phyloP scores from a whole-genome alignment of 345 rosid species.

The Brassica rapa region DNA sequence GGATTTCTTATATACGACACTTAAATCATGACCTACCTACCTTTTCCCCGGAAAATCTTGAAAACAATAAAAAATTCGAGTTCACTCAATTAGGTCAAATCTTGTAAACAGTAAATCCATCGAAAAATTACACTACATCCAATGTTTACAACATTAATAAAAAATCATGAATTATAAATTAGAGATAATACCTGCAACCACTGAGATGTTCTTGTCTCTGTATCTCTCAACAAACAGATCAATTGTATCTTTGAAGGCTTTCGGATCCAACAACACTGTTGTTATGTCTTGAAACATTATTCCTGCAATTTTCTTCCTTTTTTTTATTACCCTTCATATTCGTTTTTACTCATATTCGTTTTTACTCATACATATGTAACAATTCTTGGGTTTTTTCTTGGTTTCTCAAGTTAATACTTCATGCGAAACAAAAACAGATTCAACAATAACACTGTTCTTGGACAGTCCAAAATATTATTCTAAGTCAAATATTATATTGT shows the following conservation, averaged over 20 bases:
- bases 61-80: conserved; percentile 17
- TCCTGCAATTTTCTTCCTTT: conserved; percentile 46
- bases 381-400: background rate
- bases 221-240: conserved; percentile 93
- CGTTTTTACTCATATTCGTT: background rate
- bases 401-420: background rate
- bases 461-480: background rate
- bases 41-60: conserved; percentile 24
- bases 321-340: background rate
- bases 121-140: conserved; percentile 14
- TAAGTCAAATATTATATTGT: background rate
- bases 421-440: background rate
- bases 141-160: background rate
- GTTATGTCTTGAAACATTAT: conserved; percentile 98
- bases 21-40: conserved; percentile 38
- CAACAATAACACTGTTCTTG: background rate
- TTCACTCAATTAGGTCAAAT: conserved; percentile 30
- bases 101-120: conserved; percentile 15
- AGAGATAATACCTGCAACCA: conserved; percentile 76
- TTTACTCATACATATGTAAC: background rate
- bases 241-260: conserved; percentile 87
- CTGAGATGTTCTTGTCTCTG: conserved; percentile 82
- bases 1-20: background rate
- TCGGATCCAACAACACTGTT: conserved; percentile 79
- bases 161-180: background rate